These are phyloP conservation scores for Crucibulum laeve DNA, from an alignment of 768 basidiomycete genomes.

Conservation along the genomic window DNA sequence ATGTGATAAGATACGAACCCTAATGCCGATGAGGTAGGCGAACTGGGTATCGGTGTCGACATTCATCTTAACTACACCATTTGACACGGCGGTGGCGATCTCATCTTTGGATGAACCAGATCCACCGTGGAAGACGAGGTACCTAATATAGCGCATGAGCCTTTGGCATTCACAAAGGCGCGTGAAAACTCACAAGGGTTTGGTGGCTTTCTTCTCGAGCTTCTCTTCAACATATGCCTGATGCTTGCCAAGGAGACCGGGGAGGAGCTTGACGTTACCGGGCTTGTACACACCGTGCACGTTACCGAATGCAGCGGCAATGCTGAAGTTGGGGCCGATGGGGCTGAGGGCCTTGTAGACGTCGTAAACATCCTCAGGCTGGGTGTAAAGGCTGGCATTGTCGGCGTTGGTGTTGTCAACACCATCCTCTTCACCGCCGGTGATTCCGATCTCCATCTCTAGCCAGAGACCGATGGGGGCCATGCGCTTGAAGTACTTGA, in stretches of 20 bases:
- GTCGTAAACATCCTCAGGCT: constrained; percentile 93
- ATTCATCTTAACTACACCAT: constrained; percentile 99
- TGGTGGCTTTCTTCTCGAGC: constrained; percentile 53
- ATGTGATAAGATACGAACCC: constrained; percentile 39
- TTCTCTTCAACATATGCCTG: constrained; percentile 72
- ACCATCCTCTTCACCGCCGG: constrained; percentile 98
- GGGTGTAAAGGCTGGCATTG: constrained; percentile 92
- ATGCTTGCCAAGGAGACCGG: constrained; percentile 89
- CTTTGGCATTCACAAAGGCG: neutral
- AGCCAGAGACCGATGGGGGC: constrained; percentile 90
- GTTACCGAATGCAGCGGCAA: constrained; percentile 99
- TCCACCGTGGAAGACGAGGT: constrained; percentile 99
- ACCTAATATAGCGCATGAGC: constrained; percentile 38
- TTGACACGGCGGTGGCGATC: constrained; percentile 83
- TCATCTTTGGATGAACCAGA: constrained; percentile 97
- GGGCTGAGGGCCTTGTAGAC: constrained; percentile 78
- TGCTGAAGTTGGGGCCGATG: constrained; percentile 92
- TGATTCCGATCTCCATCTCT: constrained; percentile 99
- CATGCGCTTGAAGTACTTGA: constrained; percentile 94
- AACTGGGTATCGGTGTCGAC: constrained; percentile 95
- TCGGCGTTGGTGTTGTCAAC: constrained; percentile 97
- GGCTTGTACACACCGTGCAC: constrained; percentile 99
- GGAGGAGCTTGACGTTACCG: constrained; percentile 92
- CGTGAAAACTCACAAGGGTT: constrained; percentile 69
- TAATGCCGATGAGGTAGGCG: constrained; percentile 85